Evolutionary conservation across 2,329 filamentous ascomycete genomes (phyloP).

Genomic region (Macrophomina pseudophaseolina): DNA sequence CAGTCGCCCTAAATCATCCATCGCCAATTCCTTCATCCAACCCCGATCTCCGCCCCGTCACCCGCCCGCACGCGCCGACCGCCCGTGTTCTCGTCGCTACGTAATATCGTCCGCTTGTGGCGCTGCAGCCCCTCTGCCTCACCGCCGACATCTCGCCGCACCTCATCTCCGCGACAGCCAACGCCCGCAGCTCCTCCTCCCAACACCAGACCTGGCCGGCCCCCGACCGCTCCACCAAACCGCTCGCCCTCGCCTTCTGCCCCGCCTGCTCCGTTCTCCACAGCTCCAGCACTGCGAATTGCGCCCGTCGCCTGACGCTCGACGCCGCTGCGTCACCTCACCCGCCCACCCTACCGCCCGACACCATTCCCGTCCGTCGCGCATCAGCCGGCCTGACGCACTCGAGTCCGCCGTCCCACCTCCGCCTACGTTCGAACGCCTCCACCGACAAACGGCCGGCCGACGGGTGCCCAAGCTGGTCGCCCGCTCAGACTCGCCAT

Average conservation of each 20-base stretch:
- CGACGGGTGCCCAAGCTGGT: constrained; percentile 18
- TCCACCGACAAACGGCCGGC: constrained; percentile 18
- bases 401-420: background rate
- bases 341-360: background rate
- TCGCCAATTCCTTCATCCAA: constrained; percentile 22
- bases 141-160: constrained; percentile 26
- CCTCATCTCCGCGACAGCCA: constrained; percentile 26
- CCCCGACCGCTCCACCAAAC: constrained; percentile 4
- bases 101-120: constrained; percentile 20
- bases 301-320: constrained; percentile 1
- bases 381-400: constrained; percentile 2
- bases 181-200: constrained; percentile 24
- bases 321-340: constrained; percentile 16
- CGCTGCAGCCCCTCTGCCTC: constrained; percentile 23
- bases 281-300: constrained; percentile 17
- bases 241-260: background rate
- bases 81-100: constrained; percentile 10
- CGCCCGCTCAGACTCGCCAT: constrained; percentile 19
- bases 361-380: constrained; percentile 13
- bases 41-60: constrained; percentile 5
- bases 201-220: constrained; percentile 19
- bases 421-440: background rate
- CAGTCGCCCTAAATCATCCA: constrained; percentile 21
- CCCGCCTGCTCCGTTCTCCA: background rate
- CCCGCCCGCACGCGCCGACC: background rate